Evolutionary conservation across 331 rosid species (phyloP), one percentile per base, ranked within the genome.

Genomic region (Dryas integrifolia): DNA sequence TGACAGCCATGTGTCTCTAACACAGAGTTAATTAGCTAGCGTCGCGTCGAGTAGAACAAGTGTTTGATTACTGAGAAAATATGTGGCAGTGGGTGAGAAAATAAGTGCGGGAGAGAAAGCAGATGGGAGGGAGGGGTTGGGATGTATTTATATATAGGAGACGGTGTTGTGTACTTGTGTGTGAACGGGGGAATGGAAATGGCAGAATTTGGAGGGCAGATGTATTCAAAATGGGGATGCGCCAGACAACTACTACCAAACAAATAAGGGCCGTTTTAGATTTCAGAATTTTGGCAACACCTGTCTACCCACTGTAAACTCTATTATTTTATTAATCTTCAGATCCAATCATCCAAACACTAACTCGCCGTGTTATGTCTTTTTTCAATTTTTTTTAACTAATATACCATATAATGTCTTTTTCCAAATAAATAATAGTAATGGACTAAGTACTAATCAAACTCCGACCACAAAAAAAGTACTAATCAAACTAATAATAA

Each of bases 231-330:
- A 52, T 58, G 83, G 30, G 82, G 96, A 89, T 89, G 91, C 97
- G 80, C 85, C 79, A 86, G 96, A 91, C 97, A 93, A 86, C 83
- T 81, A 85, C 97, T 82, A 93, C 41, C 53, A 69, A 81, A 93
- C 98, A 93, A 88, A 78, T 40, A 21, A 61, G 50, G 81, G 79
- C 86, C 84, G 88, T 77, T 87, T 89, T 82, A 76, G 81, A 75
- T 78, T 91, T 86, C 86, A 80, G 89, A 35, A 72, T 65, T 63
- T 2, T 68, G 72, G 2, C 76, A 57, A 76, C 49, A 9, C 55
- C 57, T 69, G 55, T 75, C 47, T 73, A 45, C 4, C 10, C 64
- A 21, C 26, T 2, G 44, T 70, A 55, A 18, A 41, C n/a, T 38
- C 3, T 38, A 58, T 5, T 58, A 24, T 58, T 58, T 30, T 5